Base-by-base conservation (phyloP, 2,329 filamentous ascomycete species). In the Neofusicoccum kwambonambiense region DNA sequence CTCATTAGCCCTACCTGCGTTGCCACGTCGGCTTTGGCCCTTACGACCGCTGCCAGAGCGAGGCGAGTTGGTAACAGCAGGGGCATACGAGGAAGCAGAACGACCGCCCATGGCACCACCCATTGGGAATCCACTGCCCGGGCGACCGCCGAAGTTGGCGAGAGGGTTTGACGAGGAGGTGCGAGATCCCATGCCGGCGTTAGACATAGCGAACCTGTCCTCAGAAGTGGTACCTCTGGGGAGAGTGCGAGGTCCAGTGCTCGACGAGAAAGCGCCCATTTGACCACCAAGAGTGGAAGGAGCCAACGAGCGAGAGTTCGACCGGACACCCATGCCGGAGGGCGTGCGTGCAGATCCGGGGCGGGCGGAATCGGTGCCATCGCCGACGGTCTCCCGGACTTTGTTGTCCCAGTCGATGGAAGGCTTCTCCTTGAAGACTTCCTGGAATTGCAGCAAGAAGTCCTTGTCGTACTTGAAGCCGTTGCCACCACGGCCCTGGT, bases 401-500 rank as follows among this genome's bases (percentile, higher is more conserved):
- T 95, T 93, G 69, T 89, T 85, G 74, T 96, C 91, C 87, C 97
- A 99, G 74, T 98, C 94, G 49, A 93, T 79, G 0, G 93, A 96
- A 13, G 95, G 95, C 81, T 97, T 96, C 83, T 99, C 95, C 68
- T 92, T 96, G 81, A 97, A 99, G 19, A 97, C 92, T 71, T 87
- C 87, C 81, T 97, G 92, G 84, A 99, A 99, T 76, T 99, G 95
- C 35, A 99, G 84, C 80, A 99, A 82, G 83, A 99, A 99, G 72
- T 90, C 89, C 73, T 93, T 91, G 80, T 98, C 93, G 78, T 99
- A 99, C 77, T 96, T 93, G 83, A 96, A 96, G 47, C 88, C 89
- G 77, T 88, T 90, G 67, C 87, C 88, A 81, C 93, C 94, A 35
- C 51, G 50, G 39, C 87, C 84, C 34, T 92, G 90, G 77, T 98